These are phyloP conservation scores for Globisporangium nodosum DNA, from an alignment of 352 stramenopile species.

Conservation along the genomic window DNA sequence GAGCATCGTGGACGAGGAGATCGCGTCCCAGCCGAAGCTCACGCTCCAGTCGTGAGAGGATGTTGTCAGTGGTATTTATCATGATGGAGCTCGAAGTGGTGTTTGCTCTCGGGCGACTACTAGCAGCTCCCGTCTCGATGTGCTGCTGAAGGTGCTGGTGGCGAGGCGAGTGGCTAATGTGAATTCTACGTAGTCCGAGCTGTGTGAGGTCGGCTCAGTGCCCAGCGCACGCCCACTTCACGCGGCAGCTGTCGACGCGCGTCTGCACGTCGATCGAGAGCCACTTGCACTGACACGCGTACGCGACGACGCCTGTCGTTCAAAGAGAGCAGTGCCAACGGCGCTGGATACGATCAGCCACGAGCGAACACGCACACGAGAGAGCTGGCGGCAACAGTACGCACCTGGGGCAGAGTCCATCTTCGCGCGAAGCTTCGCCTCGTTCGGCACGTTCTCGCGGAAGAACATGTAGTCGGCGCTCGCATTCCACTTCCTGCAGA, in stretches of 20 bases:
- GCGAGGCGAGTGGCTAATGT: too few relatives aligned
- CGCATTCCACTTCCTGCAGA: slow-evolving; percentile 50
- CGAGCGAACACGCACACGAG: too few relatives aligned
- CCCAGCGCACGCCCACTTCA: slow-evolving; percentile 72
- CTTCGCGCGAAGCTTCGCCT: slow-evolving; percentile 55
- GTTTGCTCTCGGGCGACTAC: too few relatives aligned
- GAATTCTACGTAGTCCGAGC: too few relatives aligned
- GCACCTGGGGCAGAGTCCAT: slow-evolving; percentile 52
- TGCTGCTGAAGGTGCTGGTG: not conserved
- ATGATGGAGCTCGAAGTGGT: not conserved
- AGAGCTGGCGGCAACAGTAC: not conserved
- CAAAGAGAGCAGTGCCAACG: not conserved
- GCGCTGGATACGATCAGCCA: not conserved
- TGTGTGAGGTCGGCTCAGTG: slow-evolving; percentile 22
- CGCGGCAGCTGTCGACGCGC: slow-evolving; percentile 39
- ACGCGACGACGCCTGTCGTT: slow-evolving; percentile 40
- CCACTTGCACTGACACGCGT: slow-evolving; percentile 83
- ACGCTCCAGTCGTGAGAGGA: slow-evolving; percentile 19
- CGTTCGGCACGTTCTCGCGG: slow-evolving; percentile 71
- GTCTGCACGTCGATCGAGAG: slow-evolving; percentile 48
- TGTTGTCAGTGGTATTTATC: slow-evolving; percentile 8
- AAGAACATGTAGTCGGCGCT: slow-evolving; percentile 86
- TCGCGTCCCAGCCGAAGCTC: slow-evolving; percentile 49
- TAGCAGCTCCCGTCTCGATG: too few relatives aligned
- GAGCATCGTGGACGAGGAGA: slow-evolving; percentile 32